Base-by-base conservation (phyloP, 768 basidiomycete genomes). In the Suillus tomentosus region DNA sequence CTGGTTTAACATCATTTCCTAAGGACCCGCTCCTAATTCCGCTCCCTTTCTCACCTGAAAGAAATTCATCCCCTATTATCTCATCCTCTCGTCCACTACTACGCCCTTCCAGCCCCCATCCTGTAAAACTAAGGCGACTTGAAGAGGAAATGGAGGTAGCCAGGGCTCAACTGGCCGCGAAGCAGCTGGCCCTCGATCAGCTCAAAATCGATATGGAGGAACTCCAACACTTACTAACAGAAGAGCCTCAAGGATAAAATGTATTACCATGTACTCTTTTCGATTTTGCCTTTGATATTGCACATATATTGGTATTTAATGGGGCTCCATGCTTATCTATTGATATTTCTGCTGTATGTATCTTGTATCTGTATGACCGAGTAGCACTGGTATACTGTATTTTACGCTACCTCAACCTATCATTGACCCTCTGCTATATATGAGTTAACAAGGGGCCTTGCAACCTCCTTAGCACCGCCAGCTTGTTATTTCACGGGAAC, bases 201-300 rank as follows among this genome's bases (percentile, higher is more conserved):
- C 67, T 75, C n/a, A 73, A 64, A 13, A 31, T 37, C 2, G 70
- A 77, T 43, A 65, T 72, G 71, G 67, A 68, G 54, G 57, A 57
- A n/a, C 64, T 71, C 53, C 70, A 58, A 43, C 62, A 39, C 17
- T 42, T 42, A 42, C 17, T 57, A 15, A 15, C 57, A 37, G 57
- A 42, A 3, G 39, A 58, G 40, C 24, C 39, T 58, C 17, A 2
- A 27, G 27, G 39, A 27, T 58, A 17, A 42, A 24, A 42, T 58
- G 39, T 42, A 42, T 50, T 24, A 48, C 13, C 22, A 14, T 37
- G 57, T 22, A 58, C 22, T 58, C 3, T 27, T 10, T 57, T 42
- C 17, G 15, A 39, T 39, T 40, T 40, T 19, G 15, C 56, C 5
- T 40, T 40, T 57, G 15, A 40, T 57, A 39, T 58, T 40, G 39